A percentile compares a stretch with the other conserved stretches of the same genome.
phyloP scores from a whole-genome alignment of 495 filamentous ascomycete species.

The Lepidopterella palustris region DNA sequence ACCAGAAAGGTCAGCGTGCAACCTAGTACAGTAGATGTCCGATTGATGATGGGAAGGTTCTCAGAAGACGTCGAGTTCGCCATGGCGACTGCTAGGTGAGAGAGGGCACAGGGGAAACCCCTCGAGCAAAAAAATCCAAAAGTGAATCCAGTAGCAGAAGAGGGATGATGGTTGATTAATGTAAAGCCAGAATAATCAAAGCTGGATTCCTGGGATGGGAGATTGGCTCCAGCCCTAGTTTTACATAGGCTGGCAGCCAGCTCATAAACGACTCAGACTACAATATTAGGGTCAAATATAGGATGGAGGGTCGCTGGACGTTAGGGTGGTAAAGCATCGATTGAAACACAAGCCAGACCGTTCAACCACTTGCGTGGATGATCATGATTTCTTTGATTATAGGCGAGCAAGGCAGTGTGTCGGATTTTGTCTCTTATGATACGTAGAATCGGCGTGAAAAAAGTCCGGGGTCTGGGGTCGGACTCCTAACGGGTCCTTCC shows the following conservation, averaged over 20 bases:
- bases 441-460: background rate
- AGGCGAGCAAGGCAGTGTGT: too few species aligned
- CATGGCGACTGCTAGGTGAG: background rate
- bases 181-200: too few species aligned
- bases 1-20: slow-evolving; percentile 22
- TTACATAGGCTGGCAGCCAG: background rate
- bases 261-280: background rate
- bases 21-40: slow-evolving; percentile 14
- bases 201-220: too few species aligned
- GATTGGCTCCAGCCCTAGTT: background rate
- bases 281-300: too few species aligned
- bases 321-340: too few species aligned
- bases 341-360: too few species aligned
- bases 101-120: background rate
- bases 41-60: slow-evolving; percentile 18
- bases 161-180: too few species aligned
- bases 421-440: too few species aligned
- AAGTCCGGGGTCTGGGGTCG: background rate
- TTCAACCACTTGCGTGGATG: too few species aligned
- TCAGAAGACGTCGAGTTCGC: background rate
- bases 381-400: too few species aligned
- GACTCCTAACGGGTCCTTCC: too few species aligned
- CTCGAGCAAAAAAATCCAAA: background rate
- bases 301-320: too few species aligned
- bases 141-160: background rate